phyloP scores from a whole-genome alignment of 2,329 filamentous ascomycete genomes.

The Didymella keratinophila region DNA sequence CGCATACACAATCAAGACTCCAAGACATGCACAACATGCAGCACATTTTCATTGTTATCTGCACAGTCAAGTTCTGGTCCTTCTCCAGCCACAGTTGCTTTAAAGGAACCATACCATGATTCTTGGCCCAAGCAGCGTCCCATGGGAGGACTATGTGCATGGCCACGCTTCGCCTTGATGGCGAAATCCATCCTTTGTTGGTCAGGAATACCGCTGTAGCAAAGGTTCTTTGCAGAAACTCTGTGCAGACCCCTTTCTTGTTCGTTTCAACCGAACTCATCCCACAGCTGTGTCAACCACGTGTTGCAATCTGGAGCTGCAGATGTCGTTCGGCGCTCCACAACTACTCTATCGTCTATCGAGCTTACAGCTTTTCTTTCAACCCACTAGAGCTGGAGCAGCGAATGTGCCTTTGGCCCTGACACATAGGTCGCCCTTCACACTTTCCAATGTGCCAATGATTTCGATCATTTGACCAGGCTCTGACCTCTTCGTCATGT shows the following conservation, averaged over 20 bases:
- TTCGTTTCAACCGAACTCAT: neutral
- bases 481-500: slow-evolving; percentile 56
- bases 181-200: neutral
- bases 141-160: neutral
- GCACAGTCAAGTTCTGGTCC: neutral
- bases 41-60: neutral
- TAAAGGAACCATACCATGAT: neutral
- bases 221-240: neutral
- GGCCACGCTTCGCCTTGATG: neutral
- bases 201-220: neutral
- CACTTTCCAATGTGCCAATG: slow-evolving; percentile 61
- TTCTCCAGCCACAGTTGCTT: neutral
- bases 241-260: too few relatives aligned
- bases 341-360: neutral
- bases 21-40: slow-evolving; percentile 1
- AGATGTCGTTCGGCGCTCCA: neutral
- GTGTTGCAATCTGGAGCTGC: neutral
- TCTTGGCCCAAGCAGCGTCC: neutral
- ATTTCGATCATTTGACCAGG: slow-evolving; percentile 55
- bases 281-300: neutral
- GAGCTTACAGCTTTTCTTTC: neutral
- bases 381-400: slow-evolving; percentile 10
- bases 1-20: slow-evolving; percentile 5
- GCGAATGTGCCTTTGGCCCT: slow-evolving; percentile 57
- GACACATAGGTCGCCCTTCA: slow-evolving; percentile 65